phyloP scores from a whole-genome alignment of 192 early-diverging fungal genomes.

The Podila minutissima region DNA sequence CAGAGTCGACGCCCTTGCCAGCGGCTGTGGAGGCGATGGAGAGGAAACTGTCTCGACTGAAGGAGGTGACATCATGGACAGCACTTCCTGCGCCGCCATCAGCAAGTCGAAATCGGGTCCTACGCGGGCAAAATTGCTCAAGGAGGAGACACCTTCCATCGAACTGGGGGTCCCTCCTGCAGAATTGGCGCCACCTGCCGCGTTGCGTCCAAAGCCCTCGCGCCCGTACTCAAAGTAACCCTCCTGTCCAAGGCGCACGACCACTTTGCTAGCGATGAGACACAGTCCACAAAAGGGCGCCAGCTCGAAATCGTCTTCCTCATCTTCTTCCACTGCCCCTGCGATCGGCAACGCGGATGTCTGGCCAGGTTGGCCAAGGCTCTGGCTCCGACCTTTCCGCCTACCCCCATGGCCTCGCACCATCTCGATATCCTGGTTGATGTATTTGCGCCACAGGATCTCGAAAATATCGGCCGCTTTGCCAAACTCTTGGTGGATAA shows the following conservation, averaged over 20 bases:
- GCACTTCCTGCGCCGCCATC: conserved; percentile 44
- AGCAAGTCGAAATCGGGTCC: conserved; percentile 42
- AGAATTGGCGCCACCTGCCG: background rate
- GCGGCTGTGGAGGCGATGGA: conserved; percentile 4
- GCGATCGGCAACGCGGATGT: background rate
- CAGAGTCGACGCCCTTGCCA: conserved; percentile 6
- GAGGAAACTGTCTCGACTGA: background rate
- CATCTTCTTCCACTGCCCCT: conserved; percentile 25
- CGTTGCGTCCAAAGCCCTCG: conserved; percentile 36
- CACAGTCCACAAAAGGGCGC: conserved; percentile 57
- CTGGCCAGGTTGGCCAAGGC: conserved; percentile 7
- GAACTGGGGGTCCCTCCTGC: background rate
- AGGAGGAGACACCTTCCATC: conserved; percentile 12
- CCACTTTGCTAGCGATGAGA: conserved; percentile 48
- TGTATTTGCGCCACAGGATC: conserved; percentile 46
- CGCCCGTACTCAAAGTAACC: conserved; percentile 32
- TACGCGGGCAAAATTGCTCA: background rate
- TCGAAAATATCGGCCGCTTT: conserved; percentile 55
- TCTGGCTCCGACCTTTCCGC: conserved; percentile 24
- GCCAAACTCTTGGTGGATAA: conserved; percentile 49
- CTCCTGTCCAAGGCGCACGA: conserved; percentile 34
- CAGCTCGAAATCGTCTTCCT: conserved; percentile 55
- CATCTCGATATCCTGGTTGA: background rate
- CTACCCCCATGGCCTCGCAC: background rate
- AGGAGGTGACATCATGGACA: conserved; percentile 26